These are phyloP conservation scores for Heliamphora exappendiculata DNA, from an alignment of 148 eudicot genomes.

Conservation along the genomic window DNA sequence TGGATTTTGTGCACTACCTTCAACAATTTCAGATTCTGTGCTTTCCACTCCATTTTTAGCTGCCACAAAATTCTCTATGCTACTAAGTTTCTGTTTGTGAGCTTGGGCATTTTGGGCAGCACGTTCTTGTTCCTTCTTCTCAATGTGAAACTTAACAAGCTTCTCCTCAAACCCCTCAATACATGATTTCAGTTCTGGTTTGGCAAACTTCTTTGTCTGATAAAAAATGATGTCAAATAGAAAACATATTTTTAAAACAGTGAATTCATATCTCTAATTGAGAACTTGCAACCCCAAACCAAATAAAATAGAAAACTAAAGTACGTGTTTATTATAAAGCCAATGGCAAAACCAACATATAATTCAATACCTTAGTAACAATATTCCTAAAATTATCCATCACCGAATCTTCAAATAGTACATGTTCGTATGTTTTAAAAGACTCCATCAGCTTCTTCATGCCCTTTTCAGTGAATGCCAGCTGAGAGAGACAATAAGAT, in stretches of 20 bases:
- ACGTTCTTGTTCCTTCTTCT: slow-evolving; percentile 78
- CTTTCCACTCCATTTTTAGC: slow-evolving; percentile 37
- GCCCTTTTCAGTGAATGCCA: slow-evolving; percentile 90
- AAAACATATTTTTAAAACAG: not conserved
- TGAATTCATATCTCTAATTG: not conserved
- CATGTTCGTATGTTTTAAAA: slow-evolving; percentile 82
- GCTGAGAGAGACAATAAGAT: slow-evolving; percentile 97
- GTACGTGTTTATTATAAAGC: no score
- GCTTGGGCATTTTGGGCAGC: slow-evolving; percentile 83
- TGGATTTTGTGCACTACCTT: slow-evolving; percentile 36
- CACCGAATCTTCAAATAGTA: slow-evolving; percentile 69
- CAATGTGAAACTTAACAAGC: slow-evolving; percentile 64
- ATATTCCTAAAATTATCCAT: slow-evolving; percentile 81
- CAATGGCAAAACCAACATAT: slow-evolving; percentile 3
- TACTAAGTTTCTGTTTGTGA: slow-evolving; percentile 52
- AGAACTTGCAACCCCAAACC: not conserved
- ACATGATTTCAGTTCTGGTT: slow-evolving; percentile 73
- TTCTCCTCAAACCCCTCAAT: slow-evolving; percentile 94
- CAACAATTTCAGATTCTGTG: slow-evolving; percentile 37
- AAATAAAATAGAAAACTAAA: not conserved
- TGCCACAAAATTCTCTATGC: slow-evolving; percentile 32
- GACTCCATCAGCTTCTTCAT: slow-evolving; percentile 85
- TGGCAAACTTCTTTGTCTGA: slow-evolving; percentile 92
- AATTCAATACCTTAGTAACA: slow-evolving; percentile 62
- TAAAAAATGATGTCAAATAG: not conserved